Percentiles rank a stretch among this genome's conserved stretches.
Evolutionary conservation across 176 grass and related monocot genomes (phyloP).

Genomic region (Raddia distichophylla): DNA sequence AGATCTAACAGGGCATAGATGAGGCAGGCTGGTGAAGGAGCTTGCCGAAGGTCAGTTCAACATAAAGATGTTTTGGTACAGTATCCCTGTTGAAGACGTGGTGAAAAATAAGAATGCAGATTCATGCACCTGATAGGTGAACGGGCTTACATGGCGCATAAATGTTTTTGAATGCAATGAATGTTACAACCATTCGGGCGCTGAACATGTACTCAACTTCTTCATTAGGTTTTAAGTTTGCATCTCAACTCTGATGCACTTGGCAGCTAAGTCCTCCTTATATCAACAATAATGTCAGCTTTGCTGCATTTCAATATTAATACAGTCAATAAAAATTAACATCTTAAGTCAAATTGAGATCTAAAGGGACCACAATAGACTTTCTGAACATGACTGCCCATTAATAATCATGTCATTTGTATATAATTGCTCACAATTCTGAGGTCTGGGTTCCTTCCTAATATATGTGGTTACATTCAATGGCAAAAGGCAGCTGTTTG

Average conservation of each 20-base stretch:
- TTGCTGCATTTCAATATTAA: conserved; percentile 26
- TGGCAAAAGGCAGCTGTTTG: neutral
- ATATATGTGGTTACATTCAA: neutral
- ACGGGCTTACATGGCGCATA: conserved; percentile 3
- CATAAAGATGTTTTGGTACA: neutral
- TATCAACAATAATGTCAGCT: conserved; percentile 30
- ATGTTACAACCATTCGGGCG: neutral
- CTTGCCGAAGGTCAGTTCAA: neutral
- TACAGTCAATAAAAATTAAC: neutral
- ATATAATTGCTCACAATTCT: neutral
- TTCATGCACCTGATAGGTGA: neutral
- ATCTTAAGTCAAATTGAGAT: neutral
- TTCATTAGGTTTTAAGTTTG: neutral
- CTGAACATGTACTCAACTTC: neutral
- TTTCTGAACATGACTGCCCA: neutral
- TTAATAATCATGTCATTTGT: conserved; percentile 24
- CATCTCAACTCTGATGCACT: neutral
- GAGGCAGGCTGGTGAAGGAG: neutral
- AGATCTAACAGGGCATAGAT: conserved; percentile 12
- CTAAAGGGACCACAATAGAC: conserved; percentile 4
- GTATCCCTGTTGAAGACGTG: neutral
- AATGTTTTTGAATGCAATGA: neutral
- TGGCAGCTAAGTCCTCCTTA: neutral
- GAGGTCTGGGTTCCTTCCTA: neutral
- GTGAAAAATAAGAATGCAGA: neutral